Evolutionary conservation across 2,329 filamentous ascomycete species (phyloP).

Genomic region (Blastomyces percursus): DNA sequence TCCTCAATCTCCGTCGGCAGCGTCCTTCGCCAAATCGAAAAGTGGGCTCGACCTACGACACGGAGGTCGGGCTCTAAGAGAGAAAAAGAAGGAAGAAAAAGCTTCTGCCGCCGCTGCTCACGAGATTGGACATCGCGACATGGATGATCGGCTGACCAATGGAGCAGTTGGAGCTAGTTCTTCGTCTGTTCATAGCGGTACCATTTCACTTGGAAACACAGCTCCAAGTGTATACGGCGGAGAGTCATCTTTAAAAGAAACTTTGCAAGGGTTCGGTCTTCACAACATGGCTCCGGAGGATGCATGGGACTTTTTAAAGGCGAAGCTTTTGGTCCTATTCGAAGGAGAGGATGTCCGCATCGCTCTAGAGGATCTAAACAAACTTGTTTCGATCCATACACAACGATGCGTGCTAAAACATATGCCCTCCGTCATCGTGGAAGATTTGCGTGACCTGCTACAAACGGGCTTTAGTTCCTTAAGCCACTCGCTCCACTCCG

Average conservation of each 20-base stretch:
- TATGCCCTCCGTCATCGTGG: conserved; percentile 48
- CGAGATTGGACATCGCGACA: conserved; percentile 18
- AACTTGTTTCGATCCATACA: conserved; percentile 51
- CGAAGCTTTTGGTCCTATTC: conserved; percentile 52
- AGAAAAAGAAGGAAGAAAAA: conserved; percentile 70
- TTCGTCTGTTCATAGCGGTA: conserved; percentile 24
- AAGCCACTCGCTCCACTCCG: conserved; percentile 67
- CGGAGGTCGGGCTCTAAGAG: conserved; percentile 61
- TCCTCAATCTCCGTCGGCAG: conserved; percentile 50
- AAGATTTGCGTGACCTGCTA: conserved; percentile 51
- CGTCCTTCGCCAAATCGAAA: conserved; percentile 66
- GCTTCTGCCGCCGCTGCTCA: conserved; percentile 16
- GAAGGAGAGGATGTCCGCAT: conserved; percentile 54
- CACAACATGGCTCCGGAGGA: conserved; percentile 59
- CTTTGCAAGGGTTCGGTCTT: conserved; percentile 46
- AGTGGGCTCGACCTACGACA: conserved; percentile 70
- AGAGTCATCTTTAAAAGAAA: conserved; percentile 32
- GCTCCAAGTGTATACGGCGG: conserved; percentile 15
- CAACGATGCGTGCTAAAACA: conserved; percentile 52
- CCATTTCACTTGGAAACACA: conserved; percentile 28
- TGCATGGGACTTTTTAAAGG: conserved; percentile 56
- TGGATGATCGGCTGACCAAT: conserved; percentile 26
- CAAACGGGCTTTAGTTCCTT: conserved; percentile 71
- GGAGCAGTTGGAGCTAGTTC: conserved; percentile 18
- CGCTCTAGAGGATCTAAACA: conserved; percentile 55